Percentiles rank a stretch among this genome's conserved stretches.
These are phyloP conservation scores for Capsicum pubescens DNA, from an alignment of 257 asterid species.

Conservation along the genomic window DNA sequence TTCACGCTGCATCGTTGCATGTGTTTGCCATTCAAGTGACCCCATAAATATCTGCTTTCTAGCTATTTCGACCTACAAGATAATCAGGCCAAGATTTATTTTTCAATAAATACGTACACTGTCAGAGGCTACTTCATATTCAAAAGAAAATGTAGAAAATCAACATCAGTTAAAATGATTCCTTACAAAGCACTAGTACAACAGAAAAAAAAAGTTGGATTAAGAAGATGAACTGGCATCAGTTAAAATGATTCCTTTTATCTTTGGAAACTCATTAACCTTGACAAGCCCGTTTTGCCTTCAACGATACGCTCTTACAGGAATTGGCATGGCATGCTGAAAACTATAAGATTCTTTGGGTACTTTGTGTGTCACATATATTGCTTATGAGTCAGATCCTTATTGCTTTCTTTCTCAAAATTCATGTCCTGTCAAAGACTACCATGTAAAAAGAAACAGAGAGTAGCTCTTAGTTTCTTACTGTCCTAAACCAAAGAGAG, in stretches of 20 bases:
- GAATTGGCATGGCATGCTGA: background rate
- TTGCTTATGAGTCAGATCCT: background rate
- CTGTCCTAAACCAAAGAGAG: background rate
- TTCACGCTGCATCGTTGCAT: constrained; percentile 67
- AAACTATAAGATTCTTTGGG: background rate
- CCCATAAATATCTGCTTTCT: constrained; percentile 79
- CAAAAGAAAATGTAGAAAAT: background rate
- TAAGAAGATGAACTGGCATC: background rate
- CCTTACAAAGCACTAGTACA: constrained; percentile 1
- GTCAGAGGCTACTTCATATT: background rate
- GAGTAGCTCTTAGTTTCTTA: background rate
- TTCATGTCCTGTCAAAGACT: background rate
- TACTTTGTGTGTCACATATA: background rate
- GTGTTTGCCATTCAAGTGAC: constrained; percentile 69
- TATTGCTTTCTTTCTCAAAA: background rate
- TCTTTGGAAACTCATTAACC: background rate
- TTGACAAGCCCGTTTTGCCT: background rate
- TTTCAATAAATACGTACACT: background rate
- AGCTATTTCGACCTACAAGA: constrained; percentile 80
- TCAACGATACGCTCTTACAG: background rate
- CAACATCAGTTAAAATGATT: background rate
- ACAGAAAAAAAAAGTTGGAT: background rate
- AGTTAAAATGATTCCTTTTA: background rate
- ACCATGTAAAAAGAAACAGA: background rate
- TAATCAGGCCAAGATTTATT: background rate